Percentiles rank a stretch among this genome's conserved stretches.
Conservation (phyloP, 1,139 yeast species). For the Yamadazyma aaseri region DNA sequence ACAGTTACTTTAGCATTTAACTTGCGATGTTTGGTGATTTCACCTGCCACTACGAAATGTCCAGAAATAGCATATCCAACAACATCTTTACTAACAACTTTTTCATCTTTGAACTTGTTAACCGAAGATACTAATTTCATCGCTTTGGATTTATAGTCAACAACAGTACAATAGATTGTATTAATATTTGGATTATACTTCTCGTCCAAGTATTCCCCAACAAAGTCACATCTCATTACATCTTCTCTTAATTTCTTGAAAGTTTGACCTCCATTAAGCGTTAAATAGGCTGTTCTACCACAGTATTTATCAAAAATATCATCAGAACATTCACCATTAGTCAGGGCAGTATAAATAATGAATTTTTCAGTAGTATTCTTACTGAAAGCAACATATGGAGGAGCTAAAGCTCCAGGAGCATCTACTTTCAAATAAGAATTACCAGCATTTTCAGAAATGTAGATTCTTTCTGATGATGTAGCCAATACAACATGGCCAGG, state of each 20-base stretch:
- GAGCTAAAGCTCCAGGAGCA: constrained; percentile 49
- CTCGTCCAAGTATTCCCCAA: constrained; percentile 46
- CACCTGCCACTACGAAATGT: constrained; percentile 71
- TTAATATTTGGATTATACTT: constrained; percentile 31
- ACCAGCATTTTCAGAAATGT: constrained; percentile 69
- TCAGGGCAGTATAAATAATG: constrained; percentile 55
- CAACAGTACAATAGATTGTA: constrained; percentile 61
- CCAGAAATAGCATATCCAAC: constrained; percentile 47
- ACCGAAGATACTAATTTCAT: constrained; percentile 25
- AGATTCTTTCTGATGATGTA: constrained; percentile 51
- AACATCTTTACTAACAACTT: constrained; percentile 27
- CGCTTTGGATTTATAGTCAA: constrained; percentile 24
- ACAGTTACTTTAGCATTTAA: constrained; percentile 72
- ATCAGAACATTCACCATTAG: constrained; percentile 20
- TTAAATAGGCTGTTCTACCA: constrained; percentile 54
- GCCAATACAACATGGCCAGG: constrained; percentile 65
- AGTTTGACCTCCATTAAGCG: constrained; percentile 60
- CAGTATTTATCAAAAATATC: constrained; percentile 47
- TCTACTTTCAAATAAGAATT: constrained; percentile 42
- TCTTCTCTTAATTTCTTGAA: constrained; percentile 55
- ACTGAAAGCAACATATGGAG: constrained; percentile 55
- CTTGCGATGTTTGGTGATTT: constrained; percentile 38
- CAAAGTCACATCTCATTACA: constrained; percentile 66
- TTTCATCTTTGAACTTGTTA: constrained; percentile 25
- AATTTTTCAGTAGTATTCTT: constrained; percentile 54